Base-by-base conservation (phyloP, 2,329 filamentous ascomycete species). In the Paracoccidioides brasiliensis region DNA sequence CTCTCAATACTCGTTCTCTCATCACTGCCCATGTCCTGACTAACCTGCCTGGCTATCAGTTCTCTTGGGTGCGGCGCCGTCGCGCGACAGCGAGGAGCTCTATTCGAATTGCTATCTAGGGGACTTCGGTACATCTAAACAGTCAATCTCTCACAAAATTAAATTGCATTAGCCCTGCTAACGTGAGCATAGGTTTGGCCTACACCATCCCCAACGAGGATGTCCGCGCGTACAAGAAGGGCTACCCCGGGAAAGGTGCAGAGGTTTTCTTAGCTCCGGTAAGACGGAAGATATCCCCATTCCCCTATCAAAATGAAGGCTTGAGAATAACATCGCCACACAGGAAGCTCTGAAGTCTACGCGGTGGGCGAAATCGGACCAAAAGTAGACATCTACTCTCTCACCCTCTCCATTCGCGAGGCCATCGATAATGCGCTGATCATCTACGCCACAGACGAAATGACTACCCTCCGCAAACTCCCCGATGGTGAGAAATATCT, bases 121-220 rank as follows among this genome's bases (percentile, higher is more conserved):
- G 12, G 54, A 58, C 54, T 58, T 56, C 38, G 56, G 56, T 58
- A 51, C 5, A 32, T 44, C 8, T 8, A 38, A 35, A 2, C 22
- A 0, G 3, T 14, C 22, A 6, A 10, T 32, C n/a, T 33, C 7
- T 50, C 5, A 9, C 12, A 30, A 5, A 33, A 35, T n/a, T 37
- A 15, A 32, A 38, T 12, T 10, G 15, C 35, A n/a, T 3, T 14
- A 44, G 14, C 9, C 10, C 9, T 30, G 32, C 32, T 55, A 51
- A 55, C n/a, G 43, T 42, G 22, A 49, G 7, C 32, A 14, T 22
- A 56, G 54, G 54, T 22, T 40, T 58, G 6, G 53, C 56, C 28
- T 58, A 56, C 48, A 54, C 54, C 28, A 37, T 58, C 12, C 54
- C 56, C 9, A 58, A 58, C 28, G 51, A 58, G 12, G 56, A 58